phyloP scores from a whole-genome alignment of 2,329 filamentous ascomycete species.

The Emydomyces testavorans region DNA sequence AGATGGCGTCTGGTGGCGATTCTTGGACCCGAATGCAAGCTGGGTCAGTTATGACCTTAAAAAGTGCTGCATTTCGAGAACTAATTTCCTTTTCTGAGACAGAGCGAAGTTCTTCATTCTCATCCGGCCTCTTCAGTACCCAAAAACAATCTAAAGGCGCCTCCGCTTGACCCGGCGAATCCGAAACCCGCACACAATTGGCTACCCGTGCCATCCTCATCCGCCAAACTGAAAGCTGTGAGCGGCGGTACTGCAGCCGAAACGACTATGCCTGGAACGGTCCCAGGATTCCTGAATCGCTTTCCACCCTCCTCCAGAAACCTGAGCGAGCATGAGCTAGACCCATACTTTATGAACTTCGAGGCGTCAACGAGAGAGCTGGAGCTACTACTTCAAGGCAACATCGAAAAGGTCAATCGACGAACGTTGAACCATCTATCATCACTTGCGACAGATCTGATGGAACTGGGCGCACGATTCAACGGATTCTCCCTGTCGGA shows the following conservation, averaged over 20 bases:
- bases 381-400: slow-evolving; percentile 75
- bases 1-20: slow-evolving; percentile 95
- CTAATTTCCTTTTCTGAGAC: slow-evolving; percentile 7
- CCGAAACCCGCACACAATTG: slow-evolving; percentile 76
- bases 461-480: slow-evolving; percentile 87
- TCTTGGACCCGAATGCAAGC: slow-evolving; percentile 94
- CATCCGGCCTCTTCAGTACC: slow-evolving; percentile 84
- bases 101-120: slow-evolving; percentile 92
- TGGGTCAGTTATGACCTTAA: slow-evolving; percentile 51
- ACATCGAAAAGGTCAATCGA: slow-evolving; percentile 93
- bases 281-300: slow-evolving; percentile 57
- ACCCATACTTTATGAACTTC: slow-evolving; percentile 91
- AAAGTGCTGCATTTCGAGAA: neutral
- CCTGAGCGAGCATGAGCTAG: slow-evolving; percentile 77
- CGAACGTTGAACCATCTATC: slow-evolving; percentile 77
- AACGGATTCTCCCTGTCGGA: slow-evolving; percentile 96
- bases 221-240: slow-evolving; percentile 63
- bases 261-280: slow-evolving; percentile 45
- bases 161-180: slow-evolving; percentile 90
- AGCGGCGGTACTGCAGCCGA: slow-evolving; percentile 25
- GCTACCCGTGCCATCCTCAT: slow-evolving; percentile 73
- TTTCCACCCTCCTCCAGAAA: slow-evolving; percentile 71
- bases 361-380: slow-evolving; percentile 86
- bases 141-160: slow-evolving; percentile 86
- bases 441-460: slow-evolving; percentile 71